Percentiles rank a stretch among this genome's conserved stretches.
Evolutionary conservation across 495 filamentous ascomycete genomes (phyloP).

Genomic region (Rostrohypoxylon terebratum): DNA sequence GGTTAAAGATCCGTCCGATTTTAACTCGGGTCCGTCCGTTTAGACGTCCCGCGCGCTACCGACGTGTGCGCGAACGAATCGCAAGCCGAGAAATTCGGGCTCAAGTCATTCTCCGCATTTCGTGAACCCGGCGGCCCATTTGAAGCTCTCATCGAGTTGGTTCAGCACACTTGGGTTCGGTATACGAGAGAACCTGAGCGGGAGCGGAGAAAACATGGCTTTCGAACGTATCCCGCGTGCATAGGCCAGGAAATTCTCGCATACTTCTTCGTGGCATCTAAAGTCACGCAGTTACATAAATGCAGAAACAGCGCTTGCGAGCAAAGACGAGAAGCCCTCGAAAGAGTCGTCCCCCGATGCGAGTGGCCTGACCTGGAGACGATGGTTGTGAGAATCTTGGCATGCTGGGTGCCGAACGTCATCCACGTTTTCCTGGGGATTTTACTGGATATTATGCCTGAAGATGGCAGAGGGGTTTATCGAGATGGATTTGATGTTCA

Average conservation of each 20-base stretch:
- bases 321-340: neutral
- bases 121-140: neutral
- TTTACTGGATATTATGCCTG: neutral
- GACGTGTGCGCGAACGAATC: neutral
- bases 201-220: neutral
- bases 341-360: neutral
- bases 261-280: neutral
- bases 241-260: neutral
- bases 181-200: neutral
- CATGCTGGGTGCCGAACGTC: neutral
- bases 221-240: neutral
- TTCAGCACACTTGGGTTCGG: neutral
- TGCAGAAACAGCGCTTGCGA: neutral
- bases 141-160: neutral
- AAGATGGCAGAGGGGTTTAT: neutral
- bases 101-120: neutral
- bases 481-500: neutral
- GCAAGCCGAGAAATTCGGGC: neutral
- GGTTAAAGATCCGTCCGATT: no score
- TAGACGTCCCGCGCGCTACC: neutral
- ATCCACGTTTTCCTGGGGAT: neutral
- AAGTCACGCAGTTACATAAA: neutral
- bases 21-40: no score
- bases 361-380: neutral
- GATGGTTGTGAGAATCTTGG: neutral